These are phyloP conservation scores for Cladorrhinum sp. DNA, from an alignment of 2,329 filamentous ascomycete species.

Conservation along the genomic window DNA sequence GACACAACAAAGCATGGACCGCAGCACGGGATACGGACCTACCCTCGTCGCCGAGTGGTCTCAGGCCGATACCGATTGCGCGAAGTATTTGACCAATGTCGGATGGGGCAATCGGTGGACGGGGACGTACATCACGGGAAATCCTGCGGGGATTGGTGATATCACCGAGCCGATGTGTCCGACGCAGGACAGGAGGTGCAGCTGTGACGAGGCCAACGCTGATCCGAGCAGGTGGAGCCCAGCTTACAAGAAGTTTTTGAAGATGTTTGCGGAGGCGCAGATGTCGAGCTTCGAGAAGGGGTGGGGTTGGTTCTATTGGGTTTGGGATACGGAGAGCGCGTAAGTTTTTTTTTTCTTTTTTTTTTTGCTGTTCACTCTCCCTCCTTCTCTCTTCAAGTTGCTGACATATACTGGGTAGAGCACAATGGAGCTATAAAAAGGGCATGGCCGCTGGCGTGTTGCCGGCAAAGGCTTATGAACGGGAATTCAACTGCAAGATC, in stretches of 20 bases:
- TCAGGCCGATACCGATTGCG: slow-evolving; percentile 95
- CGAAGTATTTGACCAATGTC: slow-evolving; percentile 82
- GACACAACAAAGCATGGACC: slow-evolving; percentile 68
- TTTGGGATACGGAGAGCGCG: slow-evolving; percentile 74
- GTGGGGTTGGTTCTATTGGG: slow-evolving; percentile 99
- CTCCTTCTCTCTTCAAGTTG: not conserved
- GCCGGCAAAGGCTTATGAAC: slow-evolving; percentile 69
- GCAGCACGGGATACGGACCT: slow-evolving; percentile 77
- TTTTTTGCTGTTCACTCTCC: too few species aligned
- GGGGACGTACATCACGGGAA: slow-evolving; percentile 73
- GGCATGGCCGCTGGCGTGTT: slow-evolving; percentile 76
- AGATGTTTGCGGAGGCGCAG: slow-evolving; percentile 90
- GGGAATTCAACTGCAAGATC: slow-evolving; percentile 64
- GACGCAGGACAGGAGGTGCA: slow-evolving; percentile 60
- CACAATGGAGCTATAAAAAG: slow-evolving; percentile 89
- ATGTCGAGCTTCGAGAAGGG: slow-evolving; percentile 92
- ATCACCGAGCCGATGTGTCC: slow-evolving; percentile 75
- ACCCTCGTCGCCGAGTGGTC: slow-evolving; percentile 97
- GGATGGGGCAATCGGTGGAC: slow-evolving; percentile 87
- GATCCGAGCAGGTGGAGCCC: slow-evolving; percentile 64
- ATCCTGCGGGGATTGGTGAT: slow-evolving; percentile 47
- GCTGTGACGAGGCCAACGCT: slow-evolving; percentile 73
- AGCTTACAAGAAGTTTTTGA: slow-evolving; percentile 79
- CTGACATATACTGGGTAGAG: slow-evolving; percentile 20
- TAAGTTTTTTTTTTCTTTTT: slow-evolving; percentile 18